These are phyloP conservation scores for Globisporangium rhizosaccharum DNA, from an alignment of 352 stramenopile genomes.

Conservation along the genomic window DNA sequence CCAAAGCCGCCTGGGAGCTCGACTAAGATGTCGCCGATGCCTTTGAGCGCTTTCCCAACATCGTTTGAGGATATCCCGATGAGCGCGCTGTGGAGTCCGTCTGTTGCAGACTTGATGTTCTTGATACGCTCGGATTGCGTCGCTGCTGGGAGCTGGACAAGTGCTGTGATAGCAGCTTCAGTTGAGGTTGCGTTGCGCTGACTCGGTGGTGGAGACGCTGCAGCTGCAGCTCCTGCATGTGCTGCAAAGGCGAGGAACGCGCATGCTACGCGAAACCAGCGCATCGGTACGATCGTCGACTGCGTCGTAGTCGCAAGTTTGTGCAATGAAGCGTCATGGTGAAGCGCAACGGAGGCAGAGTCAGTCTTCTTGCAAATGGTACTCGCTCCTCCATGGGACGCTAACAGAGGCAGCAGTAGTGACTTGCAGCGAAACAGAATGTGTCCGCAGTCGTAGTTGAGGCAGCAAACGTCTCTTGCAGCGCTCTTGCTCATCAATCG, in stretches of 20 bases:
- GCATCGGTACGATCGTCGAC: neutral
- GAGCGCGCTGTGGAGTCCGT: constrained; percentile 39
- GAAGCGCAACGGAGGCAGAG: too few species aligned
- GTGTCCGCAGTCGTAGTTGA: too few species aligned
- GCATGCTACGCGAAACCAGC: neutral
- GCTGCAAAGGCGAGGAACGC: neutral
- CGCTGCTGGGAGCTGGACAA: constrained; percentile 12
- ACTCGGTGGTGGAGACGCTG: neutral
- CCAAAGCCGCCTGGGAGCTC: constrained; percentile 29
- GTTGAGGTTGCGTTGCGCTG: neutral
- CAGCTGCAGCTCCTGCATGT: neutral
- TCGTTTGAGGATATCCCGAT: constrained; percentile 22
- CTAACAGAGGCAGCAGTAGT: too few species aligned
- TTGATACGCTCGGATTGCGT: constrained; percentile 13
- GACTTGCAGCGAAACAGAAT: too few species aligned
- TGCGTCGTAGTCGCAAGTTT: neutral
- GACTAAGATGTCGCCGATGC: constrained; percentile 28
- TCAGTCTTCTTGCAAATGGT: too few species aligned
- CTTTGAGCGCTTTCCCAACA: constrained; percentile 31
- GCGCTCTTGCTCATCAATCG: too few species aligned
- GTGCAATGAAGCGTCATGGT: too few species aligned
- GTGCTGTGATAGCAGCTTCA: constrained; percentile 18
- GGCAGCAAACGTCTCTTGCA: too few species aligned
- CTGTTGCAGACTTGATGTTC: constrained; percentile 34
- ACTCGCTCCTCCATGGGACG: too few species aligned